Evolutionary conservation across 1,284 basidiomycete genomes (phyloP), one percentile per base, ranked within the genome.

Genomic region (Cutaneotrichosporon curvatum): DNA sequence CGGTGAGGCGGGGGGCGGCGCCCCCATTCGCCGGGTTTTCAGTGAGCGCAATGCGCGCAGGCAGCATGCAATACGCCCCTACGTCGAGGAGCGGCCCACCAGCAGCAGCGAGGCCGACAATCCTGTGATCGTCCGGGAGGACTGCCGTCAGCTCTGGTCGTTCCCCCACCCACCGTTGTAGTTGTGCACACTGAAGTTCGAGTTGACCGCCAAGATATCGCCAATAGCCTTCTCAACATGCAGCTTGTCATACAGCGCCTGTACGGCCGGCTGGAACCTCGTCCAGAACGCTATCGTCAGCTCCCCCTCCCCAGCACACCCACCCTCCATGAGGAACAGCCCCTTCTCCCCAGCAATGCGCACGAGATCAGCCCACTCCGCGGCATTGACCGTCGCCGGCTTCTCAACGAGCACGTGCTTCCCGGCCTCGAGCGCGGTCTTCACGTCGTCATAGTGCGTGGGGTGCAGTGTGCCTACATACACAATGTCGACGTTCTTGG

Each of bases 401-500:
- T 77, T 77, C 51, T 74, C 71, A 46, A 68, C 50, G 14, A 73
- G 60, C 9, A 74, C 72, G 43, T 70, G 55, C 58, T 75, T 76
- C 2, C 74, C 74, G 4, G 63, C 69, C 6, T 68, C 57, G 11
- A 77, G 59, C 2, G 70, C 71, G 6, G 67, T 60, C 37, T 71
- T 63, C 1, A 61, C 61, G 43, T 74, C 69, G 14, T 65, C 62
- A 47, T 73, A 75, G 57, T 77, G 75, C 31, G 62, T 61, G 2
- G 68, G 63, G 44, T 76, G 73, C 19, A 74, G 73, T 1, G 76
- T 74, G 16, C 74, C 76, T 36, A 77, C 59, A 61, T 77, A 78
- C 31, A 77, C 62, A 34, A 72, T 71, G 40, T 75, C 57, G 19
- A 76, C 68, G 33, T 75, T 59, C 57, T 68, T 42, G 28, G 7